These are phyloP conservation scores for Cladosporium cucumerinum DNA, from an alignment of 2,329 filamentous ascomycete genomes.

Conservation along the genomic window DNA sequence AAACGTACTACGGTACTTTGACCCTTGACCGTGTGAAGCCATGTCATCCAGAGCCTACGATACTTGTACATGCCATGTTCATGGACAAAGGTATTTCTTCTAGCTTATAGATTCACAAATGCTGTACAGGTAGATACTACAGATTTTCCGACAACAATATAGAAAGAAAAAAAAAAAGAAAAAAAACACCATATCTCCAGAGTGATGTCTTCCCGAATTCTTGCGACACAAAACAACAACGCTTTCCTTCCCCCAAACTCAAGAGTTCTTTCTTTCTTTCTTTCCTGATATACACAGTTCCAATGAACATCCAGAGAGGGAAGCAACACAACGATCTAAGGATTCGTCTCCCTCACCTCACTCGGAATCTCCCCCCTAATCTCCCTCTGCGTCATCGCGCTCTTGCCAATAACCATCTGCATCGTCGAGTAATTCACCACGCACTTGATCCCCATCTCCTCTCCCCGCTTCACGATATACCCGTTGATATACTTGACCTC, in stretches of 20 bases:
- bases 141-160: background rate
- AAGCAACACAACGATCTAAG: background rate
- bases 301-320: background rate
- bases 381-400: slow-evolving; percentile 44
- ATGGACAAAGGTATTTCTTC: background rate
- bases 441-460: slow-evolving; percentile 68
- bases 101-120: background rate
- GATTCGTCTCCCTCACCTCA: background rate
- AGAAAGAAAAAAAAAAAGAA: background rate
- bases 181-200: background rate
- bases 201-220: background rate
- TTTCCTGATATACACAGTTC: background rate
- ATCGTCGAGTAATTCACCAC: slow-evolving; percentile 70
- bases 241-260: background rate
- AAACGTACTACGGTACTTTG: background rate
- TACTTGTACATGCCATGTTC: background rate
- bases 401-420: slow-evolving; percentile 70
- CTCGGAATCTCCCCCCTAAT: slow-evolving; percentile 17
- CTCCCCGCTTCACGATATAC: slow-evolving; percentile 73
- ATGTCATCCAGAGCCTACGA: background rate
- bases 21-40: background rate
- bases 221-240: background rate
- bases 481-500: slow-evolving; percentile 86
- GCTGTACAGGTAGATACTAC: background rate
- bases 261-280: background rate